Base-by-base conservation (phyloP, 208 protist species). In the Acanthamoeba lenticulata region DNA sequence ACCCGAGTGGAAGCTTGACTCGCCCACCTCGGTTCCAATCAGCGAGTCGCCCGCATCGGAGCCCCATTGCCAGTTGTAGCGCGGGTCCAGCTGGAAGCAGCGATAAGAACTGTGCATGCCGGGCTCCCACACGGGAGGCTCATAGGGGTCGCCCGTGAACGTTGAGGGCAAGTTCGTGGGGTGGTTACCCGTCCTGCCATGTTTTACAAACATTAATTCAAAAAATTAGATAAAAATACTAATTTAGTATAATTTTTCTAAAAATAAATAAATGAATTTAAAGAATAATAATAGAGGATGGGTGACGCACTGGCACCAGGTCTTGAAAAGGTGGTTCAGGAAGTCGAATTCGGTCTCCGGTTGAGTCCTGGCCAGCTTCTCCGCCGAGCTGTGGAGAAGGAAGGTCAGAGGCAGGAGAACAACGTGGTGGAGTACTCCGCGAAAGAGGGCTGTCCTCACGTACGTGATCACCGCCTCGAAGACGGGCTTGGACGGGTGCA, bases 21-120 rank as follows among this genome's bases (percentile, higher is more conserved):
- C 24, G 29, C n/a, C 24, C 7, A 52, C 42, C 21, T 85, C 27
- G 24, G 44, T 29, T 1, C 74, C 74, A 1, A 85, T 6, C 11
- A 85, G 74, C 7, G 42, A 34, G 44, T 85, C 74, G 27, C n/a
- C 34, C 27, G 24, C 45, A 32, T 85, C 74, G 17, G 74, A 55
- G 7, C 74, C 74, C 74, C 74, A 85, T n/a, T 85, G 74, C 74
- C 74, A 85, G 74, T 85, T 85, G 44, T 85, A 85, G 36, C 27
- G 17, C 27, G 36, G 40, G 13, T 85, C 44, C 24, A 85, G 74
- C 21, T 52, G 74, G 36, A 38, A 85, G n/a, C 74, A 85, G 0
- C 38, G 67, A 29, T 40, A 21, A n/a, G 45, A 7, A 40, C 7
- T 49, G 40, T 85, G 1, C 24, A 24, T 9, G 19, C 24, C 32